Evolutionary conservation across 768 basidiomycete genomes (phyloP), one percentile per base, ranked within the genome.

Genomic region (Pulveroboletus sp.): DNA sequence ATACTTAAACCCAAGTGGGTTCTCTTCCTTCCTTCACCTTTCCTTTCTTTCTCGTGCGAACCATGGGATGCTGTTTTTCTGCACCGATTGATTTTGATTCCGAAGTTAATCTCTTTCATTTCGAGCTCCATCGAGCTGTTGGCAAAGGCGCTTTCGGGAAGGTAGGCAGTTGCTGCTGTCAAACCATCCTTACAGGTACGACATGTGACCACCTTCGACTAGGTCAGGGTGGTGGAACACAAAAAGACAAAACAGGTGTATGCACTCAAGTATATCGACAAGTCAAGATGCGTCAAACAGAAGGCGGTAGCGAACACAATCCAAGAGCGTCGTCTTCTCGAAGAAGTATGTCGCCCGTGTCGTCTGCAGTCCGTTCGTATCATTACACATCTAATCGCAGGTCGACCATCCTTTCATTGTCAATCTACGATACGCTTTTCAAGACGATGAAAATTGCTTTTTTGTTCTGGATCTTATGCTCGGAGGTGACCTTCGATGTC

Each of bases 71-170:
- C 57, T 68, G 69, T 65, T 75, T 81, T 62, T 81, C 82, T 69
- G 77, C 90, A 71, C 87, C 88, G 19, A 80, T 94, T 57, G 90
- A 94, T 73, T 90, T 90, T 67, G 84, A 89, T 55, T 75, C 78
- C 40, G 90, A 93, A 55, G 79, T 85, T 68, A 90, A 83, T 64
- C 85, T 99, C 41, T 98, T 87, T 72, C 95, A 98, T 72, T 99
- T 98, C 63, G 90, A 95, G 65, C 86, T 99, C 40, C 85, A 97
- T 65, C 82, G 94, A 40, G 91, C 90, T 19, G 91, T 98, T 13
- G 97, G 97, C 36, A 97, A 93, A 69, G 95, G 97, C 38, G 93
- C 95, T 21, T 99, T 98, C 74, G 95, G 95, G 67, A 98, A 97
- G 84, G 94, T 94, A 47, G 37, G 51, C 66, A 40, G 47, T 52